These are phyloP conservation scores for Penicillium flavigenum DNA, from an alignment of 495 filamentous ascomycete genomes.

Conservation along the genomic window DNA sequence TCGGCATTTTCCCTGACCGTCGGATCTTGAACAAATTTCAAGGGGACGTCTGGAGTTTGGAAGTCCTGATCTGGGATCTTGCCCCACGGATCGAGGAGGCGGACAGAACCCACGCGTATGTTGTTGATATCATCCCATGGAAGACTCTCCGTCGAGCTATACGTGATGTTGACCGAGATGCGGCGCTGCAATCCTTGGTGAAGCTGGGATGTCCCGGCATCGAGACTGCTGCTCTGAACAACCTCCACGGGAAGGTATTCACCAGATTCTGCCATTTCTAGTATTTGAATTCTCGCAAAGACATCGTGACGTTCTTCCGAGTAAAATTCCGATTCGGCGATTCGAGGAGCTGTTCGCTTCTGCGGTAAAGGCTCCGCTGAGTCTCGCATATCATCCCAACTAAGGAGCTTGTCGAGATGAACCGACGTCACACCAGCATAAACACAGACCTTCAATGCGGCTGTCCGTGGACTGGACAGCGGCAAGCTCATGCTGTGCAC, in stretches of 20 bases:
- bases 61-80: slow-evolving; percentile 77
- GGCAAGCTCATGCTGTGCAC: slow-evolving; percentile 98
- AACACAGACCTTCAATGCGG: slow-evolving; percentile 82
- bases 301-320: slow-evolving; percentile 92
- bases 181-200: slow-evolving; percentile 94
- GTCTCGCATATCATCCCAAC: slow-evolving; percentile 98
- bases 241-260: slow-evolving; percentile 93
- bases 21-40: slow-evolving; percentile 75
- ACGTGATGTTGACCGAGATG: slow-evolving; percentile 78
- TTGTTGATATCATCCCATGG: slow-evolving; percentile 79
- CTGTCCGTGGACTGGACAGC: slow-evolving; percentile 71
- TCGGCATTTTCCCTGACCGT: slow-evolving; percentile 78
- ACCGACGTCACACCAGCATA: slow-evolving; percentile 89
- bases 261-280: slow-evolving; percentile 87
- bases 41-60: slow-evolving; percentile 65
- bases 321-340: slow-evolving; percentile 89
- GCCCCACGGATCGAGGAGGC: slow-evolving; percentile 78
- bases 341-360: slow-evolving; percentile 65
- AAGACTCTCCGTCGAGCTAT: slow-evolving; percentile 82
- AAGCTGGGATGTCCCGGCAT: slow-evolving; percentile 86
- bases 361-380: slow-evolving; percentile 47
- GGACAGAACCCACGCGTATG: slow-evolving; percentile 74
- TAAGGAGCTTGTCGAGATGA: slow-evolving; percentile 95
- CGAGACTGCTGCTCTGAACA: slow-evolving; percentile 75
- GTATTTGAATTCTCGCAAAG: slow-evolving; percentile 79